These are phyloP conservation scores for Trifolium fragiferum DNA, from an alignment of 306 rosid genomes.

Conservation along the genomic window DNA sequence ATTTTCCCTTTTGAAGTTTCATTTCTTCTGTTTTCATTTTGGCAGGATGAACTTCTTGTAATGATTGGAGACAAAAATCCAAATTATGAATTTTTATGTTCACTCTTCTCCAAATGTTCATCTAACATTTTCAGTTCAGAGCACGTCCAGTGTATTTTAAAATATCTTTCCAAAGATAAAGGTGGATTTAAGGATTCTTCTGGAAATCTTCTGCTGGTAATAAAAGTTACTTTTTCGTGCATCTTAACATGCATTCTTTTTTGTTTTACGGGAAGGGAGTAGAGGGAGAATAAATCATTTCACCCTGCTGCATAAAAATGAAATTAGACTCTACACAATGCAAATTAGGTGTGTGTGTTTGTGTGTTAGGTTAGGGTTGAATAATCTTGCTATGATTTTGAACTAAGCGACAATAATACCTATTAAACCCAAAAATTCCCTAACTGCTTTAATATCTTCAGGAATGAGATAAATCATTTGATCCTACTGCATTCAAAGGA, in stretches of 20 bases:
- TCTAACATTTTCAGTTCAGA: constrained; percentile 77
- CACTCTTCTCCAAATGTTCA: constrained; percentile 81
- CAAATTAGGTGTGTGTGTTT: neutral
- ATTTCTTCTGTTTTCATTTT: constrained; percentile 18
- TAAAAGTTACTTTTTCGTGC: constrained; percentile 30
- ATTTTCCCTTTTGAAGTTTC: constrained; percentile 15
- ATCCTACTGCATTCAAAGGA: too few relatives aligned
- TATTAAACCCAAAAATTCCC: too few relatives aligned
- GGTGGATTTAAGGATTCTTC: constrained; percentile 65
- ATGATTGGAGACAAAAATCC: constrained; percentile 64
- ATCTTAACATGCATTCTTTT: constrained; percentile 29
- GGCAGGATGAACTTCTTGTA: constrained; percentile 70
- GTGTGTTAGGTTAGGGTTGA: neutral
- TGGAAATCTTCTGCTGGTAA: constrained; percentile 79
- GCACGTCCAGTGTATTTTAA: constrained; percentile 62
- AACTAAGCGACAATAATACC: neutral
- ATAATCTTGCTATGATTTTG: neutral
- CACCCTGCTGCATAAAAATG: constrained; percentile 26
- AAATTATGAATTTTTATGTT: constrained; percentile 64
- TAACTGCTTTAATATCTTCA: too few relatives aligned
- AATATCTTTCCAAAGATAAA: constrained; percentile 52
- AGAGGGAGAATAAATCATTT: constrained; percentile 4
- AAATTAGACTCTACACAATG: constrained; percentile 10
- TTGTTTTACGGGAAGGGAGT: neutral
- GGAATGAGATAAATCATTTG: too few relatives aligned